Percentiles rank a stretch among this genome's conserved stretches.
These are phyloP conservation scores for Selaginella tamariscina DNA, from an alignment of 75 land plant genomes.

Conservation along the genomic window DNA sequence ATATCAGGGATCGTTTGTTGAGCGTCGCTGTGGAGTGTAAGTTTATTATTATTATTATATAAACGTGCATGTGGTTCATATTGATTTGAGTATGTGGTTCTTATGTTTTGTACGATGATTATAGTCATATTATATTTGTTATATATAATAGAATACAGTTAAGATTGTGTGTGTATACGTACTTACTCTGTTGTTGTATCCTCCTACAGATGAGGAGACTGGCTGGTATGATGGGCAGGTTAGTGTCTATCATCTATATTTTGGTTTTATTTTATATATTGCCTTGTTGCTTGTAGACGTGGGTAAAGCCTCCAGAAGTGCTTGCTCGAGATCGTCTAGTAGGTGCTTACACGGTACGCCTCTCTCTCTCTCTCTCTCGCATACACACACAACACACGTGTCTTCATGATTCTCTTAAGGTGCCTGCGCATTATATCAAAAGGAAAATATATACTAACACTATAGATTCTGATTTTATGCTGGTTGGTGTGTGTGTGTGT, in stretches of 20 bases:
- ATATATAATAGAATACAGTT: too few species aligned
- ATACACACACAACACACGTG: not conserved
- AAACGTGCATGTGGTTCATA: too few species aligned
- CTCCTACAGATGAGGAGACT: conserved; percentile 87
- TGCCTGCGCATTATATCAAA: not conserved
- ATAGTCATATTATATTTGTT: too few species aligned
- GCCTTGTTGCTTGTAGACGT: conserved; percentile 39
- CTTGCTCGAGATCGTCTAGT: conserved; percentile 91
- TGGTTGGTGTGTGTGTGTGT: too few species aligned
- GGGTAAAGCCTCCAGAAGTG: conserved; percentile 98
- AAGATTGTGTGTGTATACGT: too few species aligned
- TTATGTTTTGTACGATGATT: too few species aligned
- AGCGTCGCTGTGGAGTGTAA: conserved; percentile 97
- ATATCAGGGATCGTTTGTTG: conserved; percentile 84
- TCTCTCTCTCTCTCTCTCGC: not conserved
- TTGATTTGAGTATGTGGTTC: too few species aligned
- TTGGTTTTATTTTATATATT: conserved; percentile 2
- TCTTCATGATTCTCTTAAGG: not conserved
- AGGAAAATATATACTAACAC: too few species aligned
- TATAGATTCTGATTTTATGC: too few species aligned
- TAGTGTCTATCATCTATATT: not conserved
- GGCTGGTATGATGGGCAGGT: conserved; percentile 99
- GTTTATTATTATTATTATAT: too few species aligned
- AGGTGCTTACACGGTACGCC: conserved; percentile 62
- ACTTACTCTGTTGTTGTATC: too few species aligned